phyloP scores from a whole-genome alignment of 2,329 filamentous ascomycete species.

The Bimuria novae-zelandiae region DNA sequence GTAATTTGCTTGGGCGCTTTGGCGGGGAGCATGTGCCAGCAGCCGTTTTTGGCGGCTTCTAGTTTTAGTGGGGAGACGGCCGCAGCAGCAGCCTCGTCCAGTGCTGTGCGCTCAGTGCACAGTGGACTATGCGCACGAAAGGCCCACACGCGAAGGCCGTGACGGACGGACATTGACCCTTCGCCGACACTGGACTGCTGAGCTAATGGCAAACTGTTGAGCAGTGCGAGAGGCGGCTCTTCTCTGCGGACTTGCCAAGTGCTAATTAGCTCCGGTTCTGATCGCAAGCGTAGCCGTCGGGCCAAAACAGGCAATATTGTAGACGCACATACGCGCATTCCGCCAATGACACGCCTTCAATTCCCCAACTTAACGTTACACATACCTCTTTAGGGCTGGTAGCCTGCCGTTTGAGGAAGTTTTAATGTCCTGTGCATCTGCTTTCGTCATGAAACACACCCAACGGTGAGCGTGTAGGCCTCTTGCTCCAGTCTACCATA shows the following conservation, averaged over 20 bases:
- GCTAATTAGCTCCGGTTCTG: slow-evolving; percentile 16
- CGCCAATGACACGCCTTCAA: background rate
- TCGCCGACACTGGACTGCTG: slow-evolving; percentile 15
- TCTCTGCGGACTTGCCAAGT: slow-evolving; percentile 3
- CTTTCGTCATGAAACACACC: slow-evolving; percentile 9
- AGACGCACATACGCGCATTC: background rate
- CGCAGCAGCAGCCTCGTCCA: slow-evolving; percentile 13
- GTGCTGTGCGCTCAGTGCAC: slow-evolving; percentile 6
- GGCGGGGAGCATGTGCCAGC: background rate
- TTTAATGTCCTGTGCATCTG: slow-evolving; percentile 9
- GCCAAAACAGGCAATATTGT: slow-evolving; percentile 19
- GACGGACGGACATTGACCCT: slow-evolving; percentile 12
- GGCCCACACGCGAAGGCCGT: slow-evolving; percentile 5
- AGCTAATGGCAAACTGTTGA: background rate
- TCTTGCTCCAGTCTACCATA: slow-evolving; percentile 7
- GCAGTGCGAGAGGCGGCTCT: slow-evolving; percentile 1
- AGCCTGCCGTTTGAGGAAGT: slow-evolving; percentile 9
- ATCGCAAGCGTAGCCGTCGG: slow-evolving; percentile 9
- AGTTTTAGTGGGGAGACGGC: slow-evolving; percentile 5
- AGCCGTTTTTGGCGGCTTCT: slow-evolving; percentile 2
- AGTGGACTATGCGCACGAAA: slow-evolving; percentile 12
- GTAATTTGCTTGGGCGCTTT: slow-evolving; percentile 1
- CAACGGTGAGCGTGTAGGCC: background rate
- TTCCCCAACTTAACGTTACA: background rate
- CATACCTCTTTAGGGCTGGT: background rate